Evolutionary conservation across 768 basidiomycete genomes (phyloP), one percentile per base, ranked within the genome.

Genomic region (Chalciporus chontae): DNA sequence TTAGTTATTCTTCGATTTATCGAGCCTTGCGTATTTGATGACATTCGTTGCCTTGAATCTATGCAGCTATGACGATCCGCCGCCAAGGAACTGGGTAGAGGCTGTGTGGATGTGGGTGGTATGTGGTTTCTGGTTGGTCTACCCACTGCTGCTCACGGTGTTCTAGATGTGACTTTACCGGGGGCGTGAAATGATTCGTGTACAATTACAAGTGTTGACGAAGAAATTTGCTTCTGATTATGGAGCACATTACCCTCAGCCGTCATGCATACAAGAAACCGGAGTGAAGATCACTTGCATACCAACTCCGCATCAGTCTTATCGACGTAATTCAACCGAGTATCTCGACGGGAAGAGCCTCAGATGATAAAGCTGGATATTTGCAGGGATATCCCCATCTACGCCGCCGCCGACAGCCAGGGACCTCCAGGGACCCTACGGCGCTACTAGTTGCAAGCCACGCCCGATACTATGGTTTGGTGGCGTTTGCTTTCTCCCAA

Each of bases 51-150:
- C 24, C 15, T 29, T 13, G n/a, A 11, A 2, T 8, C 51, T n/a
- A 14, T 9, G 31, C 26, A 64, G 54, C 13, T 34, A 56, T 24
- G 54, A 58, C 2, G 56, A 64, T 21, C 52, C 47, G n/a, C 51
- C 40, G n/a, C 55, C 64, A 23, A 66, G 42, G 37, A 60, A 62
- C 38, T 45, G 46, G 42, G 29, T 56, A 1, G 48, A 58, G 45
- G 50, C 56, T 14, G 21, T 51, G 24, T 65, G 58, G 56, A 40
- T 40, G 32, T 58, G 46, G 65, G 34, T 56, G 45, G 65, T 29
- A 50, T 59, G 62, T 51, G 26, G 32, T 37, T 5, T 47, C n/a
- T 19, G 17, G 17, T 32, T 17, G 24, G 11, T 17, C 21, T 19
- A 27, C 31, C 32, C 9, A 19, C 13, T 1, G 4, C 5, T 11